These are phyloP conservation scores for Diatrype stigma DNA, from an alignment of 2,329 filamentous ascomycete species.

Conservation along the genomic window DNA sequence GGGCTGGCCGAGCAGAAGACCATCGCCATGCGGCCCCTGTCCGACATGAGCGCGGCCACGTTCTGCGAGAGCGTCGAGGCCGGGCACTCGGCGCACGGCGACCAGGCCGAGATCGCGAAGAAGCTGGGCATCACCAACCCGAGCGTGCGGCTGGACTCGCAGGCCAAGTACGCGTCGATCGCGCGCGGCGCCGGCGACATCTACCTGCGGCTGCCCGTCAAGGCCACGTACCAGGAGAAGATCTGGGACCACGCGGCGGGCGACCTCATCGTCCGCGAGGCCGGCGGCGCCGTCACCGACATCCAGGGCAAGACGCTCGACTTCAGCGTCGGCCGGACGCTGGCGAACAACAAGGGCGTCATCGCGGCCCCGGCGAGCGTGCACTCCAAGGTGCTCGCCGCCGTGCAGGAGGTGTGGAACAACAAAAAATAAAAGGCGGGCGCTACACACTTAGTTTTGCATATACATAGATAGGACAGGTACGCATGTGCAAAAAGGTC, in stretches of 20 bases:
- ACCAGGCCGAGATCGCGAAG: slow-evolving; percentile 79
- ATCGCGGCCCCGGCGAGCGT: slow-evolving; percentile 78
- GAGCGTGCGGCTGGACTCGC: slow-evolving; percentile 95
- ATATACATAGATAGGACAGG: slow-evolving; percentile 23
- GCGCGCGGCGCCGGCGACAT: slow-evolving; percentile 91
- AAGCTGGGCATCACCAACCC: slow-evolving; percentile 82
- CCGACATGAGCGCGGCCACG: slow-evolving; percentile 72
- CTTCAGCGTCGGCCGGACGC: slow-evolving; percentile 80
- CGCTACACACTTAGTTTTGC: slow-evolving; percentile 8
- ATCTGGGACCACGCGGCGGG: slow-evolving; percentile 99
- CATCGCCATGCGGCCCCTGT: slow-evolving; percentile 76
- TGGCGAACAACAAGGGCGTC: slow-evolving; percentile 89
- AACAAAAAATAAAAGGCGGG: slow-evolving; percentile 32
- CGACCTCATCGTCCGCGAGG: slow-evolving; percentile 89
- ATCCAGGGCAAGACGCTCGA: slow-evolving; percentile 79
- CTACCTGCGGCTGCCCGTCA: slow-evolving; percentile 84
- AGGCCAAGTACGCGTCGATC: slow-evolving; percentile 96
- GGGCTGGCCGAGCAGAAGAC: slow-evolving; percentile 49
- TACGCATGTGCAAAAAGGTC: neutral
- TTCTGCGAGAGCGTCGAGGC: slow-evolving; percentile 98
- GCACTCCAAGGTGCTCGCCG: slow-evolving; percentile 72
- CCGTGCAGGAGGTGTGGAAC: slow-evolving; percentile 73
- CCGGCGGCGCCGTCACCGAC: slow-evolving; percentile 88
- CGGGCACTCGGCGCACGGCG: slow-evolving; percentile 82
- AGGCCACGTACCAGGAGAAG: slow-evolving; percentile 91